Evolutionary conservation across 2,329 filamentous ascomycete species (phyloP).

Genomic region (Epichloe scottii): DNA sequence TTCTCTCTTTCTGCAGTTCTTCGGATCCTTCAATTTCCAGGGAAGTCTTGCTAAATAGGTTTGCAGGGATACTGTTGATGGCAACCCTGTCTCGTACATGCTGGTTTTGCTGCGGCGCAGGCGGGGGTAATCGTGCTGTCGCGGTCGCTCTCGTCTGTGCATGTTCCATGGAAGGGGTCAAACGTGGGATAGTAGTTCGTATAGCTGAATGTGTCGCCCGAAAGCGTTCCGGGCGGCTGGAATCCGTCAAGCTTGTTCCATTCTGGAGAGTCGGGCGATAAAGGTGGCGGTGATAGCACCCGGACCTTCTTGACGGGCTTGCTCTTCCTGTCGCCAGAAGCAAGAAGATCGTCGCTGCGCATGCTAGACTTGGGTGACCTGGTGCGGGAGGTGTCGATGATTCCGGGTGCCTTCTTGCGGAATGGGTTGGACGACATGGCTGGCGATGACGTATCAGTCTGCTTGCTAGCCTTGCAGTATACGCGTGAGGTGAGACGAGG

Average conservation of each 20-base stretch:
- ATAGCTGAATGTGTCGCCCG: slow-evolving; percentile 10
- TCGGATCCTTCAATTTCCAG: slow-evolving; percentile 33
- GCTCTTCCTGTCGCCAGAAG: slow-evolving; percentile 16
- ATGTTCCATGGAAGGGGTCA: slow-evolving; percentile 22
- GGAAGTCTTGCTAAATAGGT: slow-evolving; percentile 43
- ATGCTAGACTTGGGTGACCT: slow-evolving; percentile 11
- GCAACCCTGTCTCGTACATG: not conserved
- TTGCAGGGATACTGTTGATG: slow-evolving; percentile 13
- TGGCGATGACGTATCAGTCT: not conserved
- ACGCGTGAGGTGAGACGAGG: not conserved
- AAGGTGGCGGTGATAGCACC: slow-evolving; percentile 50
- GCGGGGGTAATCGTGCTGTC: slow-evolving; percentile 15
- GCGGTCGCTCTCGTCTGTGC: slow-evolving; percentile 17
- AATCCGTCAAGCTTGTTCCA: slow-evolving; percentile 18
- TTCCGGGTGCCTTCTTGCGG: slow-evolving; percentile 10
- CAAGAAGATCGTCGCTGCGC: slow-evolving; percentile 6
- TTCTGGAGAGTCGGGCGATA: slow-evolving; percentile 39
- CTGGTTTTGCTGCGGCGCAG: slow-evolving; percentile 1
- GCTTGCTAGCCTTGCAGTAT: not conserved
- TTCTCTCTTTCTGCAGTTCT: slow-evolving; percentile 18
- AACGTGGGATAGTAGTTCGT: slow-evolving; percentile 4
- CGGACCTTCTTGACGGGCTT: slow-evolving; percentile 57
- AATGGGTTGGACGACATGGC: slow-evolving; percentile 15
- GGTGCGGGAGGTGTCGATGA: slow-evolving; percentile 9
- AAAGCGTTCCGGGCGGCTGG: slow-evolving; percentile 17